These are phyloP conservation scores for Saksenaea oblongispora DNA, from an alignment of 371 early-diverging fungal genomes.

Conservation along the genomic window DNA sequence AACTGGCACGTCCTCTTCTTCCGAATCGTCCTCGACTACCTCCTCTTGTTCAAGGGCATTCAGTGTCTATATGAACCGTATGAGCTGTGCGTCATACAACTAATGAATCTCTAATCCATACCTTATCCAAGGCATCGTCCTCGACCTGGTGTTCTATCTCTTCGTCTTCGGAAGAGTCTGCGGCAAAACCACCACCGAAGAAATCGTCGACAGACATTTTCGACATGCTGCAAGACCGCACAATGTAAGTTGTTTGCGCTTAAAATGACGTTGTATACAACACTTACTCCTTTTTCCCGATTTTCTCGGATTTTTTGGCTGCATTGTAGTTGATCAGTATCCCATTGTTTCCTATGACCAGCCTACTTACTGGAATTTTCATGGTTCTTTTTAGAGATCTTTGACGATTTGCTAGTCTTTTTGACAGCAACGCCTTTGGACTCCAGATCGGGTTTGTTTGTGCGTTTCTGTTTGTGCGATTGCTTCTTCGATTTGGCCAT, in stretches of 20 bases:
- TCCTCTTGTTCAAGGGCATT: slow-evolving; percentile 10
- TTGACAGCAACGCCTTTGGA: not conserved
- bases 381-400: not conserved
- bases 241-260: not conserved
- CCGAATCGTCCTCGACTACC: slow-evolving; percentile 7
- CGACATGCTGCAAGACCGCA: not conserved
- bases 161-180: slow-evolving; percentile 11
- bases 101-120: not conserved
- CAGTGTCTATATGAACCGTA: slow-evolving; percentile 13
- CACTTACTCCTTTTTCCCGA: not conserved
- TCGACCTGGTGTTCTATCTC: not conserved
- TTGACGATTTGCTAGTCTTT: not conserved
- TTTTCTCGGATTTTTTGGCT: not conserved
- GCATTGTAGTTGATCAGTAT: not conserved
- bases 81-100: slow-evolving; percentile 6
- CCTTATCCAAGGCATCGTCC: slow-evolving; percentile 11
- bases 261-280: not conserved
- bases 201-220: slow-evolving; percentile 29
- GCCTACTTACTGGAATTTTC: not conserved
- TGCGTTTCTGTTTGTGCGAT: not conserved
- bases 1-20: slow-evolving; percentile 11
- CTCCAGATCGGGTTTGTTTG: not conserved
- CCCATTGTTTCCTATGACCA: not conserved
- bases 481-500: not conserved
- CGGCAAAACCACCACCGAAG: slow-evolving; percentile 23